A percentile compares a stretch with the other conserved stretches of the same genome.
Evolutionary conservation across 2,329 filamentous ascomycete species (phyloP).

Genomic region (Mycosphaerelloides madeirae): DNA sequence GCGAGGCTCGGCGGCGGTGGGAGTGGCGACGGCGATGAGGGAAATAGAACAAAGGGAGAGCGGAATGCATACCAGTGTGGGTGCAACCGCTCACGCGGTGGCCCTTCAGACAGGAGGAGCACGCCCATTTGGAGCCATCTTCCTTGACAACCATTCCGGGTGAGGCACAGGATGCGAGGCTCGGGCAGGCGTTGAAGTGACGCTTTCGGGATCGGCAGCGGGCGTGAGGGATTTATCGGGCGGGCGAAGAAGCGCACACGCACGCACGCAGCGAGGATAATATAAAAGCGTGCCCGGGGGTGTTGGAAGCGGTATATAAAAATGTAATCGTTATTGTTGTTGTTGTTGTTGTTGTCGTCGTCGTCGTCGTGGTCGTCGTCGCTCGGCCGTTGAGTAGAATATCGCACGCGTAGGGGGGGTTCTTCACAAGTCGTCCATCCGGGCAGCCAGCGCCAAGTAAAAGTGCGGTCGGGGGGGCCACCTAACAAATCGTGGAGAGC

Average conservation of each 20-base stretch:
- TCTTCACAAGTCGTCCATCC: constrained; percentile 9
- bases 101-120: constrained; percentile 95
- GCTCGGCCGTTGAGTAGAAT: not conserved
- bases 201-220: not conserved
- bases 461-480: constrained; percentile 1
- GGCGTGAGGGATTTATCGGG: constrained; percentile 1
- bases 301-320: constrained; percentile 1
- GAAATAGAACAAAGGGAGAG: not conserved
- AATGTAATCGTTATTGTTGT: not conserved
- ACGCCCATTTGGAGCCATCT: constrained; percentile 95
- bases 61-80: constrained; percentile 70
- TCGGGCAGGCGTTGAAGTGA: not conserved
- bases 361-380: not conserved
- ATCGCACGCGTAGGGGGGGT: constrained; percentile 2
- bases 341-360: not conserved
- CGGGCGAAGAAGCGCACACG: constrained; percentile 1
- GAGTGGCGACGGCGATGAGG: constrained; percentile 4
- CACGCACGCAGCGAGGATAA: not conserved
- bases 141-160: constrained; percentile 6
- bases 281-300: constrained; percentile 1
- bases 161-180: too few species aligned
- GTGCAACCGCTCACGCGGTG: constrained; percentile 99
- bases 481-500: constrained; percentile 8
- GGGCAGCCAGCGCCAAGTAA: constrained; percentile 7
- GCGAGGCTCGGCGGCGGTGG: too few species aligned